Evolutionary conservation across 1,284 basidiomycete genomes (phyloP), one percentile per base, ranked within the genome.

Genomic region (Earliella scabrosa): DNA sequence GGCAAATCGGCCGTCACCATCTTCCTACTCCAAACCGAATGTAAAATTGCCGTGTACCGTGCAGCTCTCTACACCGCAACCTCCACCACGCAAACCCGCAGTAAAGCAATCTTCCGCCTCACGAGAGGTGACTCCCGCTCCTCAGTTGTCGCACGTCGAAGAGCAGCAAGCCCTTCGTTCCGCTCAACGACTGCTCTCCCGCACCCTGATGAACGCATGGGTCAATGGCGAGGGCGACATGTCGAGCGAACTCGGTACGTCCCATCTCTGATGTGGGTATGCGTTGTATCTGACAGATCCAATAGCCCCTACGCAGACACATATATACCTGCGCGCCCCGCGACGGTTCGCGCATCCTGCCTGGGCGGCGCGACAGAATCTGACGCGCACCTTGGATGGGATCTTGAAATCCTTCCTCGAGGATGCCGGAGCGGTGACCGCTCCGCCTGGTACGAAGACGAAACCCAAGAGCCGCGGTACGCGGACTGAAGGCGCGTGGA

Each of bases 321-420:
- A 90, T 59, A 73, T 92, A 49, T 75, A 89, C 27, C 71, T 92
- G 26, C 86, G 83, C 35, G 89, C 89, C 0, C 90, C 89, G 0
- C 76, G 90, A 10, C 76, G 84, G 21, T 92, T 92, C 68, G 61
- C 67, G 8, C 89, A 92, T 61, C 85, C 89, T 0, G 78, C 85
- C 2, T 92, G 90, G 90, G 73, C 83, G 24, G 89, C 89, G 2
- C 78, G 81, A n/a, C 88, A 88, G 68, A 85, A 82, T 63, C 60
- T 82, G 24, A 64, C 70, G 18, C 60, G 67, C 16, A 63, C 71
- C 7, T 63, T 77, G 10, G 73, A 73, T 29, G 61, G 40, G 45
- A 61, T 63, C 46, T 63, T 73, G 9, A 74, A 71, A 8, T 53
- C 68, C 20, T 74, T 79, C 27, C 66, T 86, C 54, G 78, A 82